phyloP scores from a whole-genome alignment of 352 stramenopile genomes.

The Phytophthora litchii region DNA sequence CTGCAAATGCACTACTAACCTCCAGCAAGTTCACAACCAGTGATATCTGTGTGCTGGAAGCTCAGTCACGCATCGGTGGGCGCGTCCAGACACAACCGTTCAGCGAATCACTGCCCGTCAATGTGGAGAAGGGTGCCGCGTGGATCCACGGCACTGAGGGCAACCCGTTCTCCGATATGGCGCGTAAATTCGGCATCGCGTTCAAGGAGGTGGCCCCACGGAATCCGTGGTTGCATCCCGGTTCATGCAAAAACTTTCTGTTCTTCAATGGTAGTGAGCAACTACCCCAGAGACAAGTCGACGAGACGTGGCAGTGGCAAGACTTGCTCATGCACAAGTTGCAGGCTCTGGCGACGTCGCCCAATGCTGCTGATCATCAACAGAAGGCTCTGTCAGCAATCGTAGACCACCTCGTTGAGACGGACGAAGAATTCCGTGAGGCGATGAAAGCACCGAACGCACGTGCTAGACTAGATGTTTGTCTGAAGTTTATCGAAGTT shows the following conservation, averaged over 20 bases:
- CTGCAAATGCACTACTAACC: conserved; percentile 44
- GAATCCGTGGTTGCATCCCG: conserved; percentile 66
- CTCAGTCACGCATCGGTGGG: conserved; percentile 51
- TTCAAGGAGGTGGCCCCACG: conserved; percentile 55
- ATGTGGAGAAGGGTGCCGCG: conserved; percentile 58
- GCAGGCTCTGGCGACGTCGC: conserved; percentile 36
- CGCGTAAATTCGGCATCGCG: conserved; percentile 43
- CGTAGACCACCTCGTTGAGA: conserved; percentile 38
- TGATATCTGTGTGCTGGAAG: conserved; percentile 59
- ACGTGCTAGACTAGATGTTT: conserved; percentile 41
- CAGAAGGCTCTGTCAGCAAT: conserved; percentile 41
- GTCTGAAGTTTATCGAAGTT: conserved; percentile 55
- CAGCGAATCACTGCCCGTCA: conserved; percentile 45
- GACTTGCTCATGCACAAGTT: conserved; percentile 52
- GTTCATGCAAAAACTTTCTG: conserved; percentile 51
- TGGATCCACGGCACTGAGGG: conserved; percentile 63
- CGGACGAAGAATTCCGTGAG: conserved; percentile 25
- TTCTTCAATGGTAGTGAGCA: conserved; percentile 41
- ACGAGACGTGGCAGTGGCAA: conserved; percentile 54
- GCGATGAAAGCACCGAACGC: conserved; percentile 30
- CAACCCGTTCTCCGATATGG: conserved; percentile 52
- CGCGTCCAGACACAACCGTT: conserved; percentile 57
- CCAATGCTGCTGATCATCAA: conserved; percentile 10
- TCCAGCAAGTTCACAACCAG: conserved; percentile 36
- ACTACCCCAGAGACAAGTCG: conserved; percentile 34